These are phyloP conservation scores for Solanum sejunctum DNA, from an alignment of 257 asterid genomes.

Conservation along the genomic window DNA sequence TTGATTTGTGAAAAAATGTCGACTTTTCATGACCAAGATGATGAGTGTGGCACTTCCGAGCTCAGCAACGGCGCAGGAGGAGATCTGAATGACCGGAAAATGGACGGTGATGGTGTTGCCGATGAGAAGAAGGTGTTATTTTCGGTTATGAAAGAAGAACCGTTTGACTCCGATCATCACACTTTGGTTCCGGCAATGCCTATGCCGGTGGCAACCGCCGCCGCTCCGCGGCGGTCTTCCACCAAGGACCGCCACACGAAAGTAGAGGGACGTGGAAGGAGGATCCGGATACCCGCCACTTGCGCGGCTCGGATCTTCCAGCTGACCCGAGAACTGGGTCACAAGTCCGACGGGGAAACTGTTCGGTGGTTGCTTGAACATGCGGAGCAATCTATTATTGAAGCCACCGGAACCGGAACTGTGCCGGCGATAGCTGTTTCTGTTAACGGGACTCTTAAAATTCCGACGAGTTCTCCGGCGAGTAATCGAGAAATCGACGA, in stretches of 20 bases:
- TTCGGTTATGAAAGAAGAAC: not conserved
- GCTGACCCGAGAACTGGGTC: not conserved
- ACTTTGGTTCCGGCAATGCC: not conserved
- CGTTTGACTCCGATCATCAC: not conserved
- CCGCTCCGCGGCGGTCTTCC: not conserved
- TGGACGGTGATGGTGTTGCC: not conserved
- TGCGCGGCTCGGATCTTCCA: slow-evolving; percentile 3
- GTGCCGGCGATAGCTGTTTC: slow-evolving; percentile 1
- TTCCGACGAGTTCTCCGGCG: not conserved
- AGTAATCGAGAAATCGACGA: not conserved
- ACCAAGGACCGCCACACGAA: slow-evolving; percentile 2
- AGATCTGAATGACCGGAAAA: not conserved
- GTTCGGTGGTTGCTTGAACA: slow-evolving; percentile 6
- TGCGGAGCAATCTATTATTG: not conserved
- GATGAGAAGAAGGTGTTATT: not conserved
- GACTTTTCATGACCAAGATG: not conserved
- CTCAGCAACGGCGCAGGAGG: not conserved
- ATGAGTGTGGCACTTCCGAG: not conserved
- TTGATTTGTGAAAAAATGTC: not conserved
- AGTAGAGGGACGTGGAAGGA: not conserved
- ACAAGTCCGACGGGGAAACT: slow-evolving; percentile 3
- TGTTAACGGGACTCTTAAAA: not conserved
- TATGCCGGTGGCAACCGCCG: not conserved
- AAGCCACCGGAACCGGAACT: slow-evolving; percentile 1
- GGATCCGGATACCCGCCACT: slow-evolving; percentile 4